Conservation (phyloP, 83 land plant genomes). For the Diphasiastrum complanatum region DNA sequence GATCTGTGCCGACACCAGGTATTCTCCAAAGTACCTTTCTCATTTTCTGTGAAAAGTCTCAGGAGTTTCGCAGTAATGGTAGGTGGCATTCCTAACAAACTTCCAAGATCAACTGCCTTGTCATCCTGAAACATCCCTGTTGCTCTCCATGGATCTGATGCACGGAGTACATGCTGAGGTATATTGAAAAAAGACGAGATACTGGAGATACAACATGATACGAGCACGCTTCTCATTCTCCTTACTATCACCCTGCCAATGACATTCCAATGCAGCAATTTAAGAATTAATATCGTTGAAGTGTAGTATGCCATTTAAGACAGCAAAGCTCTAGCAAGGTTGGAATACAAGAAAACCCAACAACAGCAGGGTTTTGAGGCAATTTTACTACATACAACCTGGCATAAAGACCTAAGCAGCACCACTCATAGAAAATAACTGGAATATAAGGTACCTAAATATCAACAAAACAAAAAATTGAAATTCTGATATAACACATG, state of each 20-base stretch:
- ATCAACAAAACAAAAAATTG: no score
- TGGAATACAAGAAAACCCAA: no score
- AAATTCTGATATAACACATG: no score
- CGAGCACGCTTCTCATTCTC: constrained; percentile 38
- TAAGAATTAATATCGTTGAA: no score
- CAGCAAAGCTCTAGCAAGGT: no score
- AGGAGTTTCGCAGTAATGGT: constrained; percentile 38
- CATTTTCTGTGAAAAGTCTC: constrained; percentile 31
- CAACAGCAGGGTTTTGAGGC: no score
- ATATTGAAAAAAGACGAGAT: constrained; percentile 38
- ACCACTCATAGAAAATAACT: no score
- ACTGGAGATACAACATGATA: constrained; percentile 58
- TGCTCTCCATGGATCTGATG: constrained; percentile 13
- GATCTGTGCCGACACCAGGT: constrained; percentile 19
- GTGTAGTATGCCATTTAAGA: no score
- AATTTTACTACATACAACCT: no score
- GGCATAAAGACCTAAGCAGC: no score
- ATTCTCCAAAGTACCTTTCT: constrained; percentile 6
- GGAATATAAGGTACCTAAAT: no score
- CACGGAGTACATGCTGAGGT: neutral
- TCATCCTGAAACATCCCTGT: neutral
- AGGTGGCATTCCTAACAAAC: constrained; percentile 43
- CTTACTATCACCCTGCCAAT: constrained; percentile 45
- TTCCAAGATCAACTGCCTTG: constrained; percentile 21
- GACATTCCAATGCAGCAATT: no score